phyloP scores from a whole-genome alignment of 495 filamentous ascomycete species.

The Neurospora sp. region DNA sequence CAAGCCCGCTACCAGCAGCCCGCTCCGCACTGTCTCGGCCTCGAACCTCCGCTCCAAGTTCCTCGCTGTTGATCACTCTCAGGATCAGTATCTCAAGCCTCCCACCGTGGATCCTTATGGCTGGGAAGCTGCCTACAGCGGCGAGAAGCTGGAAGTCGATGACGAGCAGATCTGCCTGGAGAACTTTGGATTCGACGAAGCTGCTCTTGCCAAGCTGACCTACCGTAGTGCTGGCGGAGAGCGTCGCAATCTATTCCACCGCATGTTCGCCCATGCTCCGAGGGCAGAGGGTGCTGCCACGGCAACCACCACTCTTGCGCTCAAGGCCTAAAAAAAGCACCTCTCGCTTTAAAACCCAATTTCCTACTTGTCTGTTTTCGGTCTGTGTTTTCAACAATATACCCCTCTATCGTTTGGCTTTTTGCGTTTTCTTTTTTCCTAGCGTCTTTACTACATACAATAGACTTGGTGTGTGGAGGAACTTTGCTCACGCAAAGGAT shows the following conservation, averaged over 20 bases:
- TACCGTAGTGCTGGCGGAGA: conserved; percentile 22
- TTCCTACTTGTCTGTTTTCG: neutral
- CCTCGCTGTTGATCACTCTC: neutral
- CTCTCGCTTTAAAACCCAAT: neutral
- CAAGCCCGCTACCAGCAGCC: neutral
- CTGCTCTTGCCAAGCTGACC: neutral
- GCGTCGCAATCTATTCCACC: conserved; percentile 31
- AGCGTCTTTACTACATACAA: neutral
- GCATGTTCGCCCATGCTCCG: conserved; percentile 28
- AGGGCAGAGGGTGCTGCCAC: neutral
- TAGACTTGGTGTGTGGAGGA: neutral
- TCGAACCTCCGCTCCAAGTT: conserved; percentile 32
- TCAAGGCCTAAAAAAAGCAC: neutral
- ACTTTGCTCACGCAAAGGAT: neutral
- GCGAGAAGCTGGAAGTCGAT: conserved; percentile 21
- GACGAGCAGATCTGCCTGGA: conserved; percentile 6
- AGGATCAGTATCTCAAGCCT: conserved; percentile 9
- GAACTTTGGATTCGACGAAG: conserved; percentile 1
- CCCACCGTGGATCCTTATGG: conserved; percentile 33
- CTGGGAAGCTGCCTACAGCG: conserved; percentile 30
- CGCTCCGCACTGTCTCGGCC: conserved; percentile 27
- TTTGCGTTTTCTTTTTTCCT: neutral
- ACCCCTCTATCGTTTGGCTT: neutral
- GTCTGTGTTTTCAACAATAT: neutral
- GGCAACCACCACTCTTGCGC: neutral